phyloP scores from a whole-genome alignment of 164 flowering plant species.

The Magnolia kwangsiensis region DNA sequence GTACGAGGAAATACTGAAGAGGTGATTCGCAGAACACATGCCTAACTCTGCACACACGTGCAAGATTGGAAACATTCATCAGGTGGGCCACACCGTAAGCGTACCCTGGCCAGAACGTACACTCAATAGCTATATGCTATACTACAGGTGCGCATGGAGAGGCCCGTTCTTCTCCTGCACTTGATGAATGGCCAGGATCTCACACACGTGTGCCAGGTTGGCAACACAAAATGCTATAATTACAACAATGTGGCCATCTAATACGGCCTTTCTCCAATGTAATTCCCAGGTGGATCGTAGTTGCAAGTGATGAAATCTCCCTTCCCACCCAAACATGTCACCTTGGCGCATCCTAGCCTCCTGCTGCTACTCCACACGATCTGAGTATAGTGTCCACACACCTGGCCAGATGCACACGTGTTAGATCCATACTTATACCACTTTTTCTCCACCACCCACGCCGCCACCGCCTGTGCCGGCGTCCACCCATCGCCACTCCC shows the following conservation, averaged over 20 bases:
- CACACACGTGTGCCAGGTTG: too few relatives aligned
- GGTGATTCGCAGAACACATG: too few relatives aligned
- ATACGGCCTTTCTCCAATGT: constrained; percentile 60
- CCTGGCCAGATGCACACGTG: constrained; percentile 29
- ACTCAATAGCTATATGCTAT: too few relatives aligned
- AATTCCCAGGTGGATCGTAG: constrained; percentile 80
- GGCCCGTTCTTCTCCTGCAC: too few relatives aligned
- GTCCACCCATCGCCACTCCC: constrained; percentile 58
- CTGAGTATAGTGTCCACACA: constrained; percentile 77
- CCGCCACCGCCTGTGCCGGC: constrained; percentile 45
- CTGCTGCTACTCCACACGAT: constrained; percentile 50
- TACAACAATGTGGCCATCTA: constrained; percentile 9
- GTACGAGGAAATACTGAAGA: too few relatives aligned
- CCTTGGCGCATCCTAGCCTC: constrained; percentile 60
- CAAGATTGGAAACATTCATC: too few relatives aligned
- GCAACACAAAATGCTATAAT: background rate
- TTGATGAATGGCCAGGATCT: too few relatives aligned
- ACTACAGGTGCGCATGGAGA: too few relatives aligned
- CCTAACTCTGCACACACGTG: too few relatives aligned
- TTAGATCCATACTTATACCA: constrained; percentile 37
- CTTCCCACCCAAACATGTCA: constrained; percentile 31
- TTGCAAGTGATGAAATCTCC: constrained; percentile 61
- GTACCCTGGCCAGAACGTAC: too few relatives aligned
- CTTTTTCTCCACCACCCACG: constrained; percentile 50
- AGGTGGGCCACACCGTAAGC: too few relatives aligned